phyloP scores from a whole-genome alignment of 2,329 filamentous ascomycete species.

The Aspergillus hortae region DNA sequence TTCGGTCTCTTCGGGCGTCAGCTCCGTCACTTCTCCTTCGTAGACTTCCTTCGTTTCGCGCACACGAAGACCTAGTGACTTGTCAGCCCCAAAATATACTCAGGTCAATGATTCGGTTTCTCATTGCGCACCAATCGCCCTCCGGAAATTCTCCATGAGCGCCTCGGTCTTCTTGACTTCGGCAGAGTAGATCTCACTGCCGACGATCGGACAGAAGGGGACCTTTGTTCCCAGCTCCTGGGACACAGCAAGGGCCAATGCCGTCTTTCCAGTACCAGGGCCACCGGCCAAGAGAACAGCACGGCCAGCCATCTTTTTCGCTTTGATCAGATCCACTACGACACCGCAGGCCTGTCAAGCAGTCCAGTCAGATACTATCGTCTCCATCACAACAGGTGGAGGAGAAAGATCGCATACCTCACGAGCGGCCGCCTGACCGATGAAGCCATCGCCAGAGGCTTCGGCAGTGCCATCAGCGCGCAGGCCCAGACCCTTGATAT shows the following conservation, averaged over 20 bases:
- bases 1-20: conserved; percentile 96
- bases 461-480: conserved; percentile 83
- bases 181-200: conserved; percentile 94
- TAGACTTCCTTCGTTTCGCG: conserved; percentile 99
- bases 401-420: conserved; percentile 59
- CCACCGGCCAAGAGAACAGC: conserved; percentile 91
- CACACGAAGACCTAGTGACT: conserved; percentile 67
- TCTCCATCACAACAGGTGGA: neutral
- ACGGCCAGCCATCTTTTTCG: conserved; percentile 95
- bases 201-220: conserved; percentile 96
- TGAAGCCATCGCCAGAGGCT: conserved; percentile 74
- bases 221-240: conserved; percentile 98
- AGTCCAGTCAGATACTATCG: conserved; percentile 11
- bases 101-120: neutral
- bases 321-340: conserved; percentile 90
- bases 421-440: conserved; percentile 81
- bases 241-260: conserved; percentile 88
- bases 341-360: conserved; percentile 76
- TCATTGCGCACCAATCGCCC: conserved; percentile 71
- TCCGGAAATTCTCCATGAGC: conserved; percentile 97
- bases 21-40: conserved; percentile 95
- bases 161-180: conserved; percentile 99
- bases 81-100: conserved; percentile 12
- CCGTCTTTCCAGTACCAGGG: conserved; percentile 95
- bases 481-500: conserved; percentile 92